Evolutionary conservation across 768 basidiomycete genomes (phyloP), one percentile per base, ranked within the genome.

Genomic region (Tulasnella sp.): DNA sequence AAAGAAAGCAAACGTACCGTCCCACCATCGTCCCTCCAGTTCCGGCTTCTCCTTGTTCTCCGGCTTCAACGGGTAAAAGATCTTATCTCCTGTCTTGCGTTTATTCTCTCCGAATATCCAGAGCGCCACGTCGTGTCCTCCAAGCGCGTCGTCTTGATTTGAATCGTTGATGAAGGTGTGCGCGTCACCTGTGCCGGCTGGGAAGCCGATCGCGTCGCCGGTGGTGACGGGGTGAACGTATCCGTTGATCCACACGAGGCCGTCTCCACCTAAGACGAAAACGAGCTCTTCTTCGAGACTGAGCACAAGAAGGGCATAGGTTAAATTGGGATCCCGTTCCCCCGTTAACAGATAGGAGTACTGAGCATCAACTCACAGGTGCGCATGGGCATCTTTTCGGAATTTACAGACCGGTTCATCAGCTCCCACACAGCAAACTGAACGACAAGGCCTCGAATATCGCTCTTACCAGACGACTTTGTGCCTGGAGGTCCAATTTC

Each of bases 131-230:
- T 80, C 79, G 11, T 81, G 61, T 5, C 80, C 81, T 57, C 51
- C 48, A 3, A 51, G 39, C 20, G 46, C 44, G 23, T 77, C 75
- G 11, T 78, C 79, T 16, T 37, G 51, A 72, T 80, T 81, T 11
- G 81, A 81, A 70, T 81, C 79, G 75, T 81, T 81, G 67, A 81
- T 81, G 77, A 81, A 79, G 11, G 35, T 77, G 51, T 81, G 81
- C 3, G 80, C 79, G 74, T 79, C 79, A 26, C 81, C 81, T 23
- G 81, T 81, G 13, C 81, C 81, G 20, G 75, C 76, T 20, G 80
- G 79, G 48, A 81, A 81, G 3, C 79, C 79, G 40, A 80, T 51
- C 39, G 73, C 80, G 57, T 81, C 81, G 5, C 81, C 81, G 5
- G 77, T 72, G 44, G 57, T 37, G 29, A 81, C 73, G 1, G 76